Base-by-base conservation (phyloP, 495 filamentous ascomycete genomes). In the Penicillium coffeae region DNA sequence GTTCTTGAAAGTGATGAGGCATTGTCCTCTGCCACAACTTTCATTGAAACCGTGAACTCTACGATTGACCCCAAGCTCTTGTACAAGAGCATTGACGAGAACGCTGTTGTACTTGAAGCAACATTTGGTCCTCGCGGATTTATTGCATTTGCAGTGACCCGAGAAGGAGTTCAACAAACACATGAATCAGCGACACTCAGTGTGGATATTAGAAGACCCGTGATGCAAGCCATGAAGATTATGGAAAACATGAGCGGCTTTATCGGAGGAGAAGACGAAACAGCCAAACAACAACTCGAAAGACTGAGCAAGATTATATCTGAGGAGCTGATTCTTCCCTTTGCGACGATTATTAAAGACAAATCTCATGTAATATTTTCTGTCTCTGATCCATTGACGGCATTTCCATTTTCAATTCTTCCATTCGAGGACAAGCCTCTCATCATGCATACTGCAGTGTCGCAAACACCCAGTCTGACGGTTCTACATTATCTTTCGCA, bases 361-460 rank as follows among this genome's bases (percentile, higher is more conserved):
- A 65, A 62, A 34, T 48, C 45, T 2, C 59, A 65, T 27, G 43
- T 65, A 46, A 60, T 63, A 3, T 63, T 65, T 33, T 63, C 60
- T 9, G 14, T 63, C 2, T 60, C 62, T 1, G 45, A 63, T 27
- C 62, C 59, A 3, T 42, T 65, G 44, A 63, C 59, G 8, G 60
- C 59, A 12, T 63, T 65, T 36, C 59, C 56, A 10, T 60, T 63
- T 37, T 54, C 59, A 8, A 40, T 48, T n/a, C 50, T 65, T 7
- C 14, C 38, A 1, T 57, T 61, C 21, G 41, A 65, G 33, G 51
- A 32, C 9, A 55, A 60, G 32, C 60, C 62, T 8, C 47, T 65
- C 2, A 30, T 63, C 18, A 38, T 52, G 47, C 59, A 65, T 27
- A 51, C 57, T 1, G 54, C 52, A 18, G 48, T 65, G 8, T 65